Evolutionary conservation across 2,329 filamentous ascomycete species (phyloP).

Genomic region (Delphinella strobiligena): DNA sequence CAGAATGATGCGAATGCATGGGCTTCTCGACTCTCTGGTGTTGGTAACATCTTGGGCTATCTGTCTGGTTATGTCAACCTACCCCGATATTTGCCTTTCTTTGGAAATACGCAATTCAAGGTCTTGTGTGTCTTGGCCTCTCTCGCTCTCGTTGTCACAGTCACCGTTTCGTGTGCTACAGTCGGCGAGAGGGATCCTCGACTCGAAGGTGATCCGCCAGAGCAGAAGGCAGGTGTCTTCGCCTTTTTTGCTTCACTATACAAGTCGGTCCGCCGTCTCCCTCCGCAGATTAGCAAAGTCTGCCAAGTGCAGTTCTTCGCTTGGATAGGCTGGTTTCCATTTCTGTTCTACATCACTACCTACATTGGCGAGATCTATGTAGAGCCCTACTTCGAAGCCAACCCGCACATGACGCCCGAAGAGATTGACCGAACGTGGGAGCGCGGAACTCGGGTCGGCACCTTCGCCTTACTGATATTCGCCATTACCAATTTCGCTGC

Average conservation of each 20-base stretch:
- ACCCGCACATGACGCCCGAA: conserved; percentile 63
- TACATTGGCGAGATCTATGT: conserved; percentile 91
- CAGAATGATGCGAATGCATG: conserved; percentile 91
- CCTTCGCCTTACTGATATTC: conserved; percentile 79
- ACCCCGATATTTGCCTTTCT: conserved; percentile 60
- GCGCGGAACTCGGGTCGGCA: conserved; percentile 72
- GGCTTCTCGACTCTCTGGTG: conserved; percentile 74
- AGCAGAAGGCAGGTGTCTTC: conserved; percentile 53
- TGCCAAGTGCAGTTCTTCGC: conserved; percentile 56
- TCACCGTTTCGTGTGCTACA: conserved; percentile 55
- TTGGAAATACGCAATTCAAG: conserved; percentile 86
- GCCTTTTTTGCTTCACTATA: conserved; percentile 71
- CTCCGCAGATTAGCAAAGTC: conserved; percentile 69
- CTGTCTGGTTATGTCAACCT: conserved; percentile 76
- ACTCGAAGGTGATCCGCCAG: conserved; percentile 50
- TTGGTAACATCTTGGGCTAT: conserved; percentile 87
- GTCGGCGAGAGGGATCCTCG: conserved; percentile 74
- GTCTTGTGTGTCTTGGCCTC: conserved; percentile 79
- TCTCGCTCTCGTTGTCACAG: conserved; percentile 55
- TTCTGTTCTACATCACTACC: conserved; percentile 82
- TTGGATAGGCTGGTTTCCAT: conserved; percentile 89
- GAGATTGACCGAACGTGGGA: conserved; percentile 76
- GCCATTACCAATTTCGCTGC: conserved; percentile 71
- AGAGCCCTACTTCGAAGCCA: conserved; percentile 63
- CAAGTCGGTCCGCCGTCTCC: conserved; percentile 63